Evolutionary conservation across 2,329 filamentous ascomycete species (phyloP), one percentile per base, ranked within the genome.

Genomic region (Arthrinium phaeospermum): DNA sequence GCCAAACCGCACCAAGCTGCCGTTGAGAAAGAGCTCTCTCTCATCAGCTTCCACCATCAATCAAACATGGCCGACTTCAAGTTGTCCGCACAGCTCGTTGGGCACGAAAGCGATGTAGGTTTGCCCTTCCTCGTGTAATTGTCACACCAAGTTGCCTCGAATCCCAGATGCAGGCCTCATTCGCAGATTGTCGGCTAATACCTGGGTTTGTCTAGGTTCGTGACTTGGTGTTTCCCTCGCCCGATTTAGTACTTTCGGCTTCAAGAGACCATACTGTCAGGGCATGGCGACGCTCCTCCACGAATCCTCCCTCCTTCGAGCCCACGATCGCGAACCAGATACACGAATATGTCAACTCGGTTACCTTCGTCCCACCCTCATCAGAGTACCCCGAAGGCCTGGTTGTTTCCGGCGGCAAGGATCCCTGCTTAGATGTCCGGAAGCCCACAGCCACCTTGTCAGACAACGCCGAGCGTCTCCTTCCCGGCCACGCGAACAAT

Each of bases 261-360:
- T 98, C 96, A 67, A 90, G 96, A 84, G 96, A 99, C 85, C 93
- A 92, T 78, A 97, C 94, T 22, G 95, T 98, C 71, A 92, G 96
- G 68, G 84, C 94, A 76, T 99, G 96, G 96, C 92, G 91, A 76
- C 91, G 91, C 72, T 86, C 88, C 37, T 89, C 90, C 64, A 84
- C 88, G 61, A 86, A 87, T 7, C 93, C 94, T 44, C 92, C 93
- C 0, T 83, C 84, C 24, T 98, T 93, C 82, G 93, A 97, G 75
- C 89, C 90, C 77, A 91, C 90, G n/a, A 91, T 98, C 73, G 87
- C 93, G 72, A 92, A 92, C 57, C 92, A 96, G 75, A 94, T 94
- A 73, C 90, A 93, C 57, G 91, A 94, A 75, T 99, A 96, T 80
- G 90, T 98, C 84, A 99, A 98, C 83, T 91, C 93, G 3, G 81